A percentile compares a stretch with the other conserved stretches of the same genome.
These are phyloP conservation scores for Anthoceros angustus DNA, from an alignment of 225 moss, liverwort and hornwort species.

Conservation along the genomic window DNA sequence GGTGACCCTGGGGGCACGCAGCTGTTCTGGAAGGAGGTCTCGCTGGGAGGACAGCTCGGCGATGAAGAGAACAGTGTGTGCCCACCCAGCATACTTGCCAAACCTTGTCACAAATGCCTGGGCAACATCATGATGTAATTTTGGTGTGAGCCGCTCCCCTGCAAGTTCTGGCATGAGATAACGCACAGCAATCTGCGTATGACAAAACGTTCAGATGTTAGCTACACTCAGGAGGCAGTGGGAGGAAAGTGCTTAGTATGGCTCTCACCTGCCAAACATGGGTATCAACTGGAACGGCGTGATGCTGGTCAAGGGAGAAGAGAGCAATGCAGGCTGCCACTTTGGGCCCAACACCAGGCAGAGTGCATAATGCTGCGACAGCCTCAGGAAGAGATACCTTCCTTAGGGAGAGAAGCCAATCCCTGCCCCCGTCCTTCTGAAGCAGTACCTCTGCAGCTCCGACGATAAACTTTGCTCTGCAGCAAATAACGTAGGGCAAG, in stretches of 20 bases:
- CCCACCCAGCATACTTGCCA: conserved; percentile 97
- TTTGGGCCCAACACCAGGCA: conserved; percentile 94
- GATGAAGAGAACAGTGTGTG: conserved; percentile 90
- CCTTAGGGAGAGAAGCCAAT: conserved; percentile 66
- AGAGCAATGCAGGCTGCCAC: conserved; percentile 97
- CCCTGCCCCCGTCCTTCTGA: conserved; percentile 52
- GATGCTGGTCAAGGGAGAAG: conserved; percentile 95
- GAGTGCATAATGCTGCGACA: conserved; percentile 44
- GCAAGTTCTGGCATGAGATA: conserved; percentile 81
- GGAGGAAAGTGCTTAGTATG: background rate
- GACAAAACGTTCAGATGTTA: background rate
- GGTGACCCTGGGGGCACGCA: conserved; percentile 27
- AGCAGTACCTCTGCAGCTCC: conserved; percentile 49
- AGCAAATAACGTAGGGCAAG: background rate
- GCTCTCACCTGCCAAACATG: conserved; percentile 90
- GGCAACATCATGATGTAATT: conserved; percentile 76
- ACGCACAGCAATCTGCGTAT: conserved; percentile 70
- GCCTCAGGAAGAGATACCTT: conserved; percentile 48
- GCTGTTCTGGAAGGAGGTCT: conserved; percentile 49
- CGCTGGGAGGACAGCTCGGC: conserved; percentile 91
- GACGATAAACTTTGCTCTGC: conserved; percentile 80
- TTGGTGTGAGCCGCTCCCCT: conserved; percentile 57
- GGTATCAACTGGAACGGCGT: conserved; percentile 96
- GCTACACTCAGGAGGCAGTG: background rate
- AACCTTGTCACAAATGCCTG: conserved; percentile 73